phyloP scores from a whole-genome alignment of 495 filamentous ascomycete species.

The Trichoderma parareesei region DNA sequence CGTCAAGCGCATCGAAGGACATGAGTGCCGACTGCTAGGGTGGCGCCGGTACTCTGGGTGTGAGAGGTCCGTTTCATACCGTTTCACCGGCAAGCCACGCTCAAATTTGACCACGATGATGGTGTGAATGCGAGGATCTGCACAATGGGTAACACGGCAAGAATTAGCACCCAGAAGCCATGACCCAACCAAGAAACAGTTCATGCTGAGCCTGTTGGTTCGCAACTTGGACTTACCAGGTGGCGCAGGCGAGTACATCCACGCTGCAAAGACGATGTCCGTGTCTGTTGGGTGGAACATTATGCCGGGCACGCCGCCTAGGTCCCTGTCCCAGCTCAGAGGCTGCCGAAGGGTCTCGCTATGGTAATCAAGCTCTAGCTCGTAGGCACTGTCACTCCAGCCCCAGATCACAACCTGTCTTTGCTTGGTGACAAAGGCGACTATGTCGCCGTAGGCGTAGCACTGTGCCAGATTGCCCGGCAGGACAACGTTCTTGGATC shows the following conservation, averaged over 20 bases:
- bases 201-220: no score
- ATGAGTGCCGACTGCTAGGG: background rate
- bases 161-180: background rate
- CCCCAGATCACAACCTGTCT: background rate
- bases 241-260: background rate
- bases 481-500: background rate
- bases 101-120: background rate
- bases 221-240: background rate
- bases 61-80: background rate
- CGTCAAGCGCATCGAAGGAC: background rate
- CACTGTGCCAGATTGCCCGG: background rate
- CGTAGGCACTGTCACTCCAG: background rate
- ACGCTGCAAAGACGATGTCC: background rate
- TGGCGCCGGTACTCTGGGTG: background rate
- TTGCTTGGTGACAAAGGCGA: constrained; percentile 1
- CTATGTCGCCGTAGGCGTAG: background rate
- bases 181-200: background rate
- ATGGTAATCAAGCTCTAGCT: background rate
- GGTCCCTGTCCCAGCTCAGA: background rate
- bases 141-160: background rate
- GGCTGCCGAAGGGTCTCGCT: background rate
- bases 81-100: background rate
- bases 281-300: constrained; percentile 6
- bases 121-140: background rate
- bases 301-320: background rate